Evolutionary conservation across 1,139 yeast genomes (phyloP).

Genomic region (Barnettozyma hawaiiensis): DNA sequence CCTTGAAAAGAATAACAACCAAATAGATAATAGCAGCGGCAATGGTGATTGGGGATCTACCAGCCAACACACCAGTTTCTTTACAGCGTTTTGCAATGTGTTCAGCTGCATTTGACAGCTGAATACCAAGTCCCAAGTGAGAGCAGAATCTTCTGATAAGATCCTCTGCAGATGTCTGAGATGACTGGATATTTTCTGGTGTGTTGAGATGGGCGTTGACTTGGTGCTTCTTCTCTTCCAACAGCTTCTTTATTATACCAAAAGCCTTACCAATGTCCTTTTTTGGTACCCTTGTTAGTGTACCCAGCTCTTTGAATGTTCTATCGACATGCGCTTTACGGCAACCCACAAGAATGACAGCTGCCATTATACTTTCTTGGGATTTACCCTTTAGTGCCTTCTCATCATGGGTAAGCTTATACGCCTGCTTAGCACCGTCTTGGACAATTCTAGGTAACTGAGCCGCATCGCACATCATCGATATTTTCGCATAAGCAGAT

Average conservation of each 20-base stretch:
- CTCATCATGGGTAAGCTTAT: slow-evolving; percentile 86
- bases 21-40: slow-evolving; percentile 97
- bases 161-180: slow-evolving; percentile 91
- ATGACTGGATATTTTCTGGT: slow-evolving; percentile 63
- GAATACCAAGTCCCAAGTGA: slow-evolving; percentile 80
- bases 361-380: slow-evolving; percentile 94
- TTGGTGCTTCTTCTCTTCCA: slow-evolving; percentile 51
- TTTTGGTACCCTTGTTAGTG: slow-evolving; percentile 87
- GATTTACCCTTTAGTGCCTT: slow-evolving; percentile 84
- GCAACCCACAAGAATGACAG: slow-evolving; percentile 91
- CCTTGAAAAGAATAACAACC: slow-evolving; percentile 80
- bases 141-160: slow-evolving; percentile 95
- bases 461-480: slow-evolving; percentile 96
- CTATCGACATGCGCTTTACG: slow-evolving; percentile 92
- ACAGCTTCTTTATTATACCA: slow-evolving; percentile 71
- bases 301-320: slow-evolving; percentile 94
- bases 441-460: slow-evolving; percentile 92
- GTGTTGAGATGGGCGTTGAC: slow-evolving; percentile 17
- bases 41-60: slow-evolving; percentile 94
- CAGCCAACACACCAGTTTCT: slow-evolving; percentile 91
- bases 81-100: slow-evolving; percentile 84
- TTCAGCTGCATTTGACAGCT: slow-evolving; percentile 90
- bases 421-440: slow-evolving; percentile 96
- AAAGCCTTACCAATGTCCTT: slow-evolving; percentile 90
- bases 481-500: slow-evolving; percentile 83